Evolutionary conservation across 2,329 filamentous ascomycete species (phyloP).

Genomic region (Boeremia lycopersici): DNA sequence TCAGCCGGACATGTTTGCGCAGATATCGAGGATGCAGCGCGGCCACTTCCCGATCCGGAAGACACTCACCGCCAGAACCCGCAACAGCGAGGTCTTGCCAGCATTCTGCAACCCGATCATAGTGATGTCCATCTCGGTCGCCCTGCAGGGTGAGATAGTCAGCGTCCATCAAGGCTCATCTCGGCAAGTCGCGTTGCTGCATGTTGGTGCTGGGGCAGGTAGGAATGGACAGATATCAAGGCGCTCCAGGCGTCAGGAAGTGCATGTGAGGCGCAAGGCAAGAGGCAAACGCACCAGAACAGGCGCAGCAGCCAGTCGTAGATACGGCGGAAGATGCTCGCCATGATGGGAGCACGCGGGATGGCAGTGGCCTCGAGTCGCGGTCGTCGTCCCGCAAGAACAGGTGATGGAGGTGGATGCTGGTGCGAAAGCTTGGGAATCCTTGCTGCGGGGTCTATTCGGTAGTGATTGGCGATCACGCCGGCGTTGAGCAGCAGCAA

Average conservation of each 20-base stretch:
- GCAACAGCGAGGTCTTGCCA: conserved; percentile 92
- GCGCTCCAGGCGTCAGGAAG: conserved; percentile 35
- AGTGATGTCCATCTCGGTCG: conserved; percentile 99
- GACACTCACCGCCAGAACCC: conserved; percentile 86
- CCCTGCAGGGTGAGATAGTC: conserved; percentile 63
- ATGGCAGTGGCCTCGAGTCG: conserved; percentile 44
- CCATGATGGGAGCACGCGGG: conserved; percentile 63
- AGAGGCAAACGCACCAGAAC: conserved; percentile 76
- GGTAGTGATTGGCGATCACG: conserved; percentile 37
- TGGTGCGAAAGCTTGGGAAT: conserved; percentile 43
- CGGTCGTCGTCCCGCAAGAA: conserved; percentile 28
- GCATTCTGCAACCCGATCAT: conserved; percentile 99
- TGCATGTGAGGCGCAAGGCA: conserved; percentile 16
- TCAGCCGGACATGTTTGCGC: conserved; percentile 32
- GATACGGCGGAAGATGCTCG: conserved; percentile 87
- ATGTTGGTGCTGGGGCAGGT: conserved; percentile 21
- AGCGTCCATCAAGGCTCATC: conserved; percentile 26
- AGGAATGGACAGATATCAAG: conserved; percentile 31
- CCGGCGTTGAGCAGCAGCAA: conserved; percentile 31
- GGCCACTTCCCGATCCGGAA: conserved; percentile 40
- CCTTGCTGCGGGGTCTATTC: conserved; percentile 45
- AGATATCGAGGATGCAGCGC: conserved; percentile 32
- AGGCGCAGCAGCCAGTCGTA: conserved; percentile 98
- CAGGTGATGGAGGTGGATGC: conserved; percentile 36
- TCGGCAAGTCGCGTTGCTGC: conserved; percentile 25